Evolutionary conservation across 2,329 filamentous ascomycete genomes (phyloP).

Genomic region (Thelonectria discophora): DNA sequence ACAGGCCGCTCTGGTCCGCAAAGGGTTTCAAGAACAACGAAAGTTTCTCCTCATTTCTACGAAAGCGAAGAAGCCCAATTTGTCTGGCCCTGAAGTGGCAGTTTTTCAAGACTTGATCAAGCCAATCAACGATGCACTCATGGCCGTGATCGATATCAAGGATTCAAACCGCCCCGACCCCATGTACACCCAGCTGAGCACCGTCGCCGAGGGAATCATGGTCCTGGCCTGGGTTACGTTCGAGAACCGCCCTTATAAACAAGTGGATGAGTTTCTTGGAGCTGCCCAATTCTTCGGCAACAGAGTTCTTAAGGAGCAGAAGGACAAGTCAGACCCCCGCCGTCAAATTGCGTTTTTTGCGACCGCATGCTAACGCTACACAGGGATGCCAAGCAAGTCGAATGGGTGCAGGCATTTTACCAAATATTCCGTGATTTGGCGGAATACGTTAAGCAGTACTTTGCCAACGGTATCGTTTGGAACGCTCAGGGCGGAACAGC

Average conservation of each 20-base stretch:
- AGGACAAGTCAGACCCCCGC: constrained; percentile 67
- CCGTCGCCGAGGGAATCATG: constrained; percentile 89
- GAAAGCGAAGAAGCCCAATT: constrained; percentile 90
- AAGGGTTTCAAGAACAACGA: constrained; percentile 84
- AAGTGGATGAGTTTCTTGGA: constrained; percentile 82
- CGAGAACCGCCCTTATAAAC: constrained; percentile 82
- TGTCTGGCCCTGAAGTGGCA: constrained; percentile 65
- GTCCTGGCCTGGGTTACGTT: constrained; percentile 91
- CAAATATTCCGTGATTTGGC: constrained; percentile 85
- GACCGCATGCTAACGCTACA: constrained; percentile 9
- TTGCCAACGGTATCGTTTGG: constrained; percentile 83
- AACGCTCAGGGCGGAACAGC: constrained; percentile 81
- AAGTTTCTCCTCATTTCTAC: constrained; percentile 88
- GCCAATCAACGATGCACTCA: constrained; percentile 84
- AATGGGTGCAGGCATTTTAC: constrained; percentile 95
- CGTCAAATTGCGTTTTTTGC: neutral
- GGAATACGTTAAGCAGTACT: constrained; percentile 86
- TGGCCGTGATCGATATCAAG: constrained; percentile 80
- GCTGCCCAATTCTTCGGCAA: constrained; percentile 95
- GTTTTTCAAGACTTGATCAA: constrained; percentile 82
- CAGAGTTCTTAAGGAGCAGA: constrained; percentile 89
- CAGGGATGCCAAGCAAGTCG: constrained; percentile 81
- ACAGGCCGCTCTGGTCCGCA: constrained; percentile 62
- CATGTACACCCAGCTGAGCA: constrained; percentile 82
- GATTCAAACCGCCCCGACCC: constrained; percentile 81